These are phyloP conservation scores for Fusarium compactum DNA, from an alignment of 2,329 filamentous ascomycete genomes.

Conservation along the genomic window DNA sequence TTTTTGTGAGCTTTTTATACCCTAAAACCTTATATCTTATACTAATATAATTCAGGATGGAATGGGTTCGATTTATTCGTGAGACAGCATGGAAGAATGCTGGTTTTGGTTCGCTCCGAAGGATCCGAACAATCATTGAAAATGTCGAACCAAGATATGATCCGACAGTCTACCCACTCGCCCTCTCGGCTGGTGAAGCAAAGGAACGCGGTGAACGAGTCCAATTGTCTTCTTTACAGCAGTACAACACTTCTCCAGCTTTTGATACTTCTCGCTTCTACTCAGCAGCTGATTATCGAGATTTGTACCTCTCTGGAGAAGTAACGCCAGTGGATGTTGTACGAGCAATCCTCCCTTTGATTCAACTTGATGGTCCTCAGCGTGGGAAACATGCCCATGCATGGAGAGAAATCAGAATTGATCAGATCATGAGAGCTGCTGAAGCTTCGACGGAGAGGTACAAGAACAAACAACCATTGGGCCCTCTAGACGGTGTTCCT, in stretches of 20 bases:
- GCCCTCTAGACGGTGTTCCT: constrained; percentile 78
- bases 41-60: constrained; percentile 37
- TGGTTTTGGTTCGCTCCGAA: constrained; percentile 69
- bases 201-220: constrained; percentile 15
- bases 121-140: constrained; percentile 64
- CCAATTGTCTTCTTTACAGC: constrained; percentile 1
- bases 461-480: constrained; percentile 67
- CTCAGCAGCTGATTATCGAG: constrained; percentile 60
- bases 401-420: constrained; percentile 59
- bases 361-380: constrained; percentile 54
- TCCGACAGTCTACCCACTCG: constrained; percentile 58
- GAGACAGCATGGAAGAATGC: constrained; percentile 67
- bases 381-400: constrained; percentile 57
- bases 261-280: constrained; percentile 51
- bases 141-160: constrained; percentile 62
- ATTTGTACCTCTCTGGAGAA: constrained; percentile 58
- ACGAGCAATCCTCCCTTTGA: constrained; percentile 59
- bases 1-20: constrained; percentile 23
- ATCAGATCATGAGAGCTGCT: constrained; percentile 58
- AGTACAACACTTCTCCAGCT: constrained; percentile 44
- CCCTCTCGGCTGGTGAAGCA: constrained; percentile 59
- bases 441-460: constrained; percentile 60
- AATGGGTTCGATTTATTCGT: constrained; percentile 43
- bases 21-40: fast-evolving
- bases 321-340: constrained; percentile 61